phyloP scores from a whole-genome alignment of 768 basidiomycete species.

The Goffeauzyma gilvescens region DNA sequence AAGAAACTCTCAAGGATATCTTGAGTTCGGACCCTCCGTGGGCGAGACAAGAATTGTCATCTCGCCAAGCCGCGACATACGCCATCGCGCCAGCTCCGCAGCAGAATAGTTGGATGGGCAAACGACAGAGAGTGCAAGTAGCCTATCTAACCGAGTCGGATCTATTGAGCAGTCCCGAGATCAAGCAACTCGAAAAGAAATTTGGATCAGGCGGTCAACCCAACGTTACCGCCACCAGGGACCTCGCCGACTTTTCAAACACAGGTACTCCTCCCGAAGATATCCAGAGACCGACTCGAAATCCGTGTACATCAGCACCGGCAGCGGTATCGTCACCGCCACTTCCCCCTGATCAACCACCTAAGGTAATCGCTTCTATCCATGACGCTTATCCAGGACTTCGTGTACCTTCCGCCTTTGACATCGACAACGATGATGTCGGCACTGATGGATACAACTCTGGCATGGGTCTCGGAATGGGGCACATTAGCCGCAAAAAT shows the following conservation, averaged over 20 bases:
- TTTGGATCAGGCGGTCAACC: neutral
- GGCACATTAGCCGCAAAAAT: neutral
- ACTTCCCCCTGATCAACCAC: neutral
- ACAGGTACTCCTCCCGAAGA: too few relatives aligned
- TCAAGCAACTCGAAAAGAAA: neutral
- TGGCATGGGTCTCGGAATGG: neutral
- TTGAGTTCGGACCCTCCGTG: slow-evolving; percentile 3
- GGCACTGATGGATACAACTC: neutral
- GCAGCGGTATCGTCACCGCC: neutral
- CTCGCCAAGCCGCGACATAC: neutral
- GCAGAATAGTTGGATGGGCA: neutral
- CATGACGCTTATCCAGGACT: neutral
- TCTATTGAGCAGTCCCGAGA: neutral
- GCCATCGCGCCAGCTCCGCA: neutral
- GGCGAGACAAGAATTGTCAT: neutral
- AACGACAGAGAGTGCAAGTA: too few relatives aligned
- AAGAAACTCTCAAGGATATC: slow-evolving; percentile 1
- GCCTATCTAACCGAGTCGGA: too few relatives aligned
- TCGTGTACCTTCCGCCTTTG: neutral
- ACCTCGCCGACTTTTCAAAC: too few relatives aligned
- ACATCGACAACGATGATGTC: neutral
- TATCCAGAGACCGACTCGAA: too few relatives aligned
- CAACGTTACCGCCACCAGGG: too few relatives aligned
- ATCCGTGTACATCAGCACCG: too few relatives aligned
- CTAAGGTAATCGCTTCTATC: neutral